A percentile compares a stretch with the other conserved stretches of the same genome.
Conservation (phyloP, 73 alveolate species). For the Loxodes magnus region DNA sequence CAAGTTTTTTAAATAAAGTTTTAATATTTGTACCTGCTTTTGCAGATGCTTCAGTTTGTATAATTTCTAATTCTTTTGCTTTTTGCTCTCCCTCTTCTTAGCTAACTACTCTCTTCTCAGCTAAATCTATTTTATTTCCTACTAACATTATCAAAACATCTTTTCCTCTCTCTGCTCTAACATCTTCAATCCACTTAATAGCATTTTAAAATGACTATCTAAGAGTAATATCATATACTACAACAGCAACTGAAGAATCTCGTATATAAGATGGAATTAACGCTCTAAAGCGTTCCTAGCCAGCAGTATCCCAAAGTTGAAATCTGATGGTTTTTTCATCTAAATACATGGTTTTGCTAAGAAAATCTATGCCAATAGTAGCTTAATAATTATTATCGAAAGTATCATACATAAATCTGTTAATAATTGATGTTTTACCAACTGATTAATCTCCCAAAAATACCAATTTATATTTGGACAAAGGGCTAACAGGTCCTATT, state of each 20-base stretch:
- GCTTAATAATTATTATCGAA: conserved; percentile 76
- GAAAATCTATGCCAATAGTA: conserved; percentile 98
- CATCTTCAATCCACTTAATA: conserved; percentile 78
- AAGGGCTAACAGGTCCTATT: conserved; percentile 5
- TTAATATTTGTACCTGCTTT: conserved; percentile 44
- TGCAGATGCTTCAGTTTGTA: conserved; percentile 39
- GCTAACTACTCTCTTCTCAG: conserved; percentile 49
- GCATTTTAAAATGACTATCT: conserved; percentile 39
- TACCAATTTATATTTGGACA: conserved; percentile 27
- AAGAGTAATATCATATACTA: conserved; percentile 60
- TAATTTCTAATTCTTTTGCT: conserved; percentile 28
- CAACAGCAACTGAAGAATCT: conserved; percentile 58
- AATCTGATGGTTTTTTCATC: conserved; percentile 76
- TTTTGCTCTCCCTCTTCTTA: conserved; percentile 28
- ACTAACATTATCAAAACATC: conserved; percentile 75
- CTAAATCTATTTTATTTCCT: conserved; percentile 81
- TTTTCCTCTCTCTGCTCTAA: conserved; percentile 68
- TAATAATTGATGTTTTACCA: conserved; percentile 38
- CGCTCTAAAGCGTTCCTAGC: conserved; percentile 58
- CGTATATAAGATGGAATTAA: conserved; percentile 64
- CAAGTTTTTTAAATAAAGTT: conserved; percentile 7
- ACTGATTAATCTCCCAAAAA: conserved; percentile 43
- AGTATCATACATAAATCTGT: conserved; percentile 46
- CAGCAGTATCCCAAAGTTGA: conserved; percentile 85
- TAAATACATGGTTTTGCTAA: conserved; percentile 90